Percentiles rank a stretch among this genome's conserved stretches.
Evolutionary conservation across 441 rosid species (phyloP).

Genomic region (Breynia disticha): DNA sequence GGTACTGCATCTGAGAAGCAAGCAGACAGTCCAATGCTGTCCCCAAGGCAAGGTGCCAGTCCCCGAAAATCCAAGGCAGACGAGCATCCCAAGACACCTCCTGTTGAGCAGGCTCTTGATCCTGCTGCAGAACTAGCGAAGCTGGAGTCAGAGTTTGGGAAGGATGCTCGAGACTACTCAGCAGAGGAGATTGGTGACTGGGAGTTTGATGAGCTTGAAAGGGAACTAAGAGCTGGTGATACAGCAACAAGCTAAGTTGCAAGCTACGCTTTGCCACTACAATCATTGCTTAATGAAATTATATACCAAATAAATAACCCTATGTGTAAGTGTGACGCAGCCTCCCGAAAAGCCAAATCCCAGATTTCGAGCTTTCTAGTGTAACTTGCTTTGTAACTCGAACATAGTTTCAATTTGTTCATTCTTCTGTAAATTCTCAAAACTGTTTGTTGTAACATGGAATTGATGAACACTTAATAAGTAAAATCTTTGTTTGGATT

Average conservation of each 20-base stretch:
- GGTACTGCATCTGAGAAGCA: slow-evolving; percentile 24
- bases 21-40: slow-evolving; percentile 17
- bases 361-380: slow-evolving; percentile 19
- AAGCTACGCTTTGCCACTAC: not conserved
- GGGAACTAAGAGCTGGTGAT: slow-evolving; percentile 54
- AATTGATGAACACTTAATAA: slow-evolving; percentile 9
- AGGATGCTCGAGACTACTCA: slow-evolving; percentile 62
- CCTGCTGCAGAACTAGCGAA: slow-evolving; percentile 81
- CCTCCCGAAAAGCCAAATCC: slow-evolving; percentile 22
- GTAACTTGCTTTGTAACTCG: slow-evolving; percentile 19
- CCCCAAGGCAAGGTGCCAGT: slow-evolving; percentile 13
- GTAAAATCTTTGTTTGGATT: no score
- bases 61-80: slow-evolving; percentile 28
- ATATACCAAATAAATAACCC: slow-evolving; percentile 9
- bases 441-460: slow-evolving; percentile 25
- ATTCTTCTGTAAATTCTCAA: slow-evolving; percentile 46
- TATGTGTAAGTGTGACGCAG: slow-evolving; percentile 10
- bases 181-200: slow-evolving; percentile 78
- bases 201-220: slow-evolving; percentile 97
- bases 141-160: slow-evolving; percentile 92
- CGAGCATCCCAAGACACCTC: slow-evolving; percentile 23
- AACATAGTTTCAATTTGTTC: slow-evolving; percentile 21
- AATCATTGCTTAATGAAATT: slow-evolving; percentile 2
- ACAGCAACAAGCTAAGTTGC: slow-evolving; percentile 23
- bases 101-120: slow-evolving; percentile 38